phyloP scores from a whole-genome alignment of 2,329 filamentous ascomycete species.

The Passalora sequoiae region DNA sequence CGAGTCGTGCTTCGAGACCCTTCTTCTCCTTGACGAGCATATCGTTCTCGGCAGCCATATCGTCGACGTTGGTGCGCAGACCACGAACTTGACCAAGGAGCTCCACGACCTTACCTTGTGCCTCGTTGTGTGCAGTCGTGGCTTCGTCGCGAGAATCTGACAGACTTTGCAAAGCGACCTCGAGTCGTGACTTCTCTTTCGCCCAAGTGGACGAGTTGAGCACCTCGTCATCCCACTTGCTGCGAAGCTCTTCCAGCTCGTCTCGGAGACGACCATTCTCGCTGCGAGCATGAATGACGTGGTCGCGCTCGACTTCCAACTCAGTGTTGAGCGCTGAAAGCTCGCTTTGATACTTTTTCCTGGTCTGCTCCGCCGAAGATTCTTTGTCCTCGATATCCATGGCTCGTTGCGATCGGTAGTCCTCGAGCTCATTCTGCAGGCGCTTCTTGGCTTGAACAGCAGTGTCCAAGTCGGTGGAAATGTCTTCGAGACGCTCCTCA shows the following conservation, averaged over 20 bases:
- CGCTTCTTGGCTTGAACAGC: slow-evolving; percentile 86
- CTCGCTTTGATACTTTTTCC: slow-evolving; percentile 94
- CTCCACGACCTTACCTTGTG: slow-evolving; percentile 85
- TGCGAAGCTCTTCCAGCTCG: slow-evolving; percentile 87
- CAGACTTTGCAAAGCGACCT: slow-evolving; percentile 82
- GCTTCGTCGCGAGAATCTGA: slow-evolving; percentile 91
- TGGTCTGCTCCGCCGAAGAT: slow-evolving; percentile 89
- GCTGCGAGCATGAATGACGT: slow-evolving; percentile 73
- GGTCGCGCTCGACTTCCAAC: slow-evolving; percentile 87
- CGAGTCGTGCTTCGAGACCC: slow-evolving; percentile 73
- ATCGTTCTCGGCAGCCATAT: slow-evolving; percentile 79
- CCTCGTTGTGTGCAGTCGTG: slow-evolving; percentile 86
- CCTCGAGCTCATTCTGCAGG: slow-evolving; percentile 93
- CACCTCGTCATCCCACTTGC: slow-evolving; percentile 97
- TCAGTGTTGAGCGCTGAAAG: slow-evolving; percentile 86
- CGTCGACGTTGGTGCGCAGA: slow-evolving; percentile 78
- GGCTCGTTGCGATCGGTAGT: slow-evolving; percentile 89
- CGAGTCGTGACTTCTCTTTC: slow-evolving; percentile 90
- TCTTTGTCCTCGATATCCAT: slow-evolving; percentile 98
- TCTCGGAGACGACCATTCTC: slow-evolving; percentile 88
- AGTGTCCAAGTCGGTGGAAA: slow-evolving; percentile 81
- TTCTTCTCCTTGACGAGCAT: slow-evolving; percentile 83
- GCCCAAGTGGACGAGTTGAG: slow-evolving; percentile 97
- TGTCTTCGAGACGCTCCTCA: slow-evolving; percentile 85
- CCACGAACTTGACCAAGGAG: slow-evolving; percentile 83